Evolutionary conservation across 768 basidiomycete genomes (phyloP), one percentile per base, ranked within the genome.

Genomic region (Suillus clintonianus): DNA sequence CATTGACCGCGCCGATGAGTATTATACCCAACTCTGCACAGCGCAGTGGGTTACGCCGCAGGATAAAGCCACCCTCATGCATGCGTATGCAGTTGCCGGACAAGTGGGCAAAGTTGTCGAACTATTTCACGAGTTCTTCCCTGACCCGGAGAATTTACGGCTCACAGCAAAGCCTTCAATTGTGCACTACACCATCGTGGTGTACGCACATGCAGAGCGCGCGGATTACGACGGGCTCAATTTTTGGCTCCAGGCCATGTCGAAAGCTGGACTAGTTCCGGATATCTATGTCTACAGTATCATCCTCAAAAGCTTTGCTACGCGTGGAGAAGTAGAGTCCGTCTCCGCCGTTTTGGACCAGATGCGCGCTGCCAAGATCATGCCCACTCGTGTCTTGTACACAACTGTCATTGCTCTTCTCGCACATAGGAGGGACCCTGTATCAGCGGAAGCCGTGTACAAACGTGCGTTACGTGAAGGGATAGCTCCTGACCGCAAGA

Each of bases 351-450:
- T 88, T 7, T 77, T 92, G 62, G 72, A 83, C 41, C 82, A 88
- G 72, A 91, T 96, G 91, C 82, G 83, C 53, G 67, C 71, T 3
- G 76, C 79, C 4, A 80, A 82, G 2, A 60, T 87, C 22, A 60
- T 68, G 42, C 87, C 88, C 9, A 82, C 84, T 55, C 70, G 66
- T 7, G 77, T 82, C 43, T 78, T 86, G 11, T 95, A 91, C 72
- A 91, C 89, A 11, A 83, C 81, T 9, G 77, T 94, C 62, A 83
- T 95, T 66, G 76, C 82, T n/a, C 79, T 88, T 63, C 85, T 93
- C 42, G 88, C 89, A 11, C 78, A 81, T 55, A 81, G 85, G 53
- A 80, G 81, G 62, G 91, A 95, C 70, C 79, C 85, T 0, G 74
- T 83, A 14, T 85, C 85, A 30, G 91, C 91, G 1, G 88, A 92